These are phyloP conservation scores for Linnemannia hyalina DNA, from an alignment of 192 early-diverging fungal species.

Conservation along the genomic window DNA sequence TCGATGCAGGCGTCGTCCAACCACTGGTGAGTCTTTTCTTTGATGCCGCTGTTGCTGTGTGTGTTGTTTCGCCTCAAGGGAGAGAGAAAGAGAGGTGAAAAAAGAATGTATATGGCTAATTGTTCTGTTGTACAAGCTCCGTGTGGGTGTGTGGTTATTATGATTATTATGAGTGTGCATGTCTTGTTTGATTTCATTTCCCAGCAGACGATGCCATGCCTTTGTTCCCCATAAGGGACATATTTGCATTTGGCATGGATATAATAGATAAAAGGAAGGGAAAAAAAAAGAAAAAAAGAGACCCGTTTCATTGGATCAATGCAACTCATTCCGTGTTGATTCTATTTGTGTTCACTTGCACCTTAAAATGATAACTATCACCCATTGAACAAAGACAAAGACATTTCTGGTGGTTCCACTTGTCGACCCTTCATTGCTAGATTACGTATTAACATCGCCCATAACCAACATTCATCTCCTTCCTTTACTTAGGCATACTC, in stretches of 20 bases:
- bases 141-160: neutral
- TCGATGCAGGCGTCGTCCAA: conserved; percentile 73
- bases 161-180: neutral
- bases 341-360: neutral
- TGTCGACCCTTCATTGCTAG: neutral
- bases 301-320: conserved; percentile 3
- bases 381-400: neutral
- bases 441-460: neutral
- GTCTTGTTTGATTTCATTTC: neutral
- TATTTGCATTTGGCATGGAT: neutral
- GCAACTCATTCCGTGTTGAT: neutral
- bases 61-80: neutral
- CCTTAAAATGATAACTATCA: neutral
- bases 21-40: conserved; percentile 39
- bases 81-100: too few relatives aligned
- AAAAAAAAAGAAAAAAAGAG: neutral
- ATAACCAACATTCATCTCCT: neutral
- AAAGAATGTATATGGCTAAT: neutral
- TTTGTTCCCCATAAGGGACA: neutral
- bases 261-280: neutral
- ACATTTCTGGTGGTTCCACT: neutral
- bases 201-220: neutral
- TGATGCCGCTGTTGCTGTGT: neutral
- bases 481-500: conserved; percentile 59
- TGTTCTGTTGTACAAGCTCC: conserved; percentile 7